Base-by-base conservation (phyloP, 2,329 filamentous ascomycete genomes). In the Fusarium graminum region DNA sequence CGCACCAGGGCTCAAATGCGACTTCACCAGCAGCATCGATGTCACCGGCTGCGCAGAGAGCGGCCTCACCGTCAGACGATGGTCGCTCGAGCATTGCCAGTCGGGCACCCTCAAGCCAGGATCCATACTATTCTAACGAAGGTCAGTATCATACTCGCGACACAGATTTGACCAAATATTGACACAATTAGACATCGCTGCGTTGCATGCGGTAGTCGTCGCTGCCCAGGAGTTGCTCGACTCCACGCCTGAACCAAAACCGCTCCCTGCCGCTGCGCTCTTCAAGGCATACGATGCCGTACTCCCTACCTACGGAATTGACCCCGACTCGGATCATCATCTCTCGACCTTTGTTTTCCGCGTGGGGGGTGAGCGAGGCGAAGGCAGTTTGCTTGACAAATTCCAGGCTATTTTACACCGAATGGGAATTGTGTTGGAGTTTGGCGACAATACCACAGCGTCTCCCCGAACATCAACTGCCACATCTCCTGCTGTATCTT, bases 271-370 rank as follows among this genome's bases (percentile, higher is more conserved):
- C 58, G 88, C 89, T 73, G 92, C 92, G 11, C 85, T 97, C 17
- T 96, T 96, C 78, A 84, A 85, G 52, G 92, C 92, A 29, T 96
- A 96, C 75, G 90, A 95, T 74, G 83, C 87, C 55, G 84, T 94
- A 40, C 85, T 97, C n/a, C 86, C 86, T 7, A 82, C 88, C 67
- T 82, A 91, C 80, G 90, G 88, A 53, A 81, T 92, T 66, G 85
- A 92, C 59, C 84, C 88, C n/a, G 88, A 92, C 71, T 84, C 90
- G 68, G 92, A 94, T 72, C 88, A 89, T 70, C 87, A 91, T 69
- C 90, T 93, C 72, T 88, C 93, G 67, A 87, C 90, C 65, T 89
- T 96, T 71, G 80, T 97, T 55, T 92, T 95, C 75, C 90, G 90
- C 72, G 88, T 97, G 74, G 91, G 92, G 51, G 88, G 88, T 61